Evolutionary conservation across 768 basidiomycete genomes (phyloP), one percentile per base, ranked within the genome.

Genomic region (Boletus rubroflammeus): DNA sequence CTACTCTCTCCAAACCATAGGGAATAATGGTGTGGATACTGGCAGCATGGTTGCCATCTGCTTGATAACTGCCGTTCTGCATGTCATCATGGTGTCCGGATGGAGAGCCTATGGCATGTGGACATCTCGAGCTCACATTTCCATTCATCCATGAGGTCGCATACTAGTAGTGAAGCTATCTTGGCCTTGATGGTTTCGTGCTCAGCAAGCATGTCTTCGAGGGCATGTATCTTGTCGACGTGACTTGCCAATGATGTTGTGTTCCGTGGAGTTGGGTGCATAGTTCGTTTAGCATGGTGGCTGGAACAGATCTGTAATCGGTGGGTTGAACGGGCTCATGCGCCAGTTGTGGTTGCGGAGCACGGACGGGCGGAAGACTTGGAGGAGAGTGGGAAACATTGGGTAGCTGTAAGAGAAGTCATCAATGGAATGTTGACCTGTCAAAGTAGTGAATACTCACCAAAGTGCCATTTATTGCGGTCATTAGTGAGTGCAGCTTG

Each of bases 191-290:
- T 82, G 7, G 74, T 75, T 53, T 97, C 93, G 61, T 98, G 93
- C 71, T 97, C 93, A 1, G 79, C 78, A 35, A 96, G 76, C 56
- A 90, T 81, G 29, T 78, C 81, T 85, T 92, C 57, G n/a, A n/a
- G n/a, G n/a, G n/a, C n/a, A n/a, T n/a, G n/a, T n/a, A n/a, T n/a
- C n/a, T n/a, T n/a, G n/a, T 93, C 90, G 35, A 91, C 80, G 62
- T 97, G 93, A 14, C 72, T 76, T 3, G 85, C 79, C 11, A 98
- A 79, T 0, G 85, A 85, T 0, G 77, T 64, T 96, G 94, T 0
- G 95, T 97, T 38, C 93, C 90, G 41, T 80, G 80, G 13, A 98
- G 79, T 67, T 97, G 91, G 11, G 78, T 67, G 62, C 95, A 94
- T 6, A 99, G 80, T 14, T 89, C 84, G 26, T 76, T 74, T 28